Evolutionary conservation across 345 rosid species (phyloP).

Genomic region (Rhodamnia argentea): DNA sequence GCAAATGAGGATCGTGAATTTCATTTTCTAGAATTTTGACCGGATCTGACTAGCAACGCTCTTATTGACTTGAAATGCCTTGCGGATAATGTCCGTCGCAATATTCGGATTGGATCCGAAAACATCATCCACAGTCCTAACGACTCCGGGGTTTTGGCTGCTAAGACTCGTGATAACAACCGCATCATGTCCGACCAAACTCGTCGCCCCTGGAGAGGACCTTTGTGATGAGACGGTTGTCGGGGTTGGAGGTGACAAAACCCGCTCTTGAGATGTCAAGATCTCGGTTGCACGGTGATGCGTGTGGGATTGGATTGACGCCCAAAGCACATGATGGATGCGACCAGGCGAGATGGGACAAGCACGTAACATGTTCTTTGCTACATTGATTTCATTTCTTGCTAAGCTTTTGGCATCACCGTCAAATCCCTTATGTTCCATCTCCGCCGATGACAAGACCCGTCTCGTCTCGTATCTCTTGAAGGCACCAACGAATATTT

Average conservation of each 20-base stretch:
- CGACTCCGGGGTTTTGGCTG: conserved; percentile 12
- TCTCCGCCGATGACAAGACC: not conserved
- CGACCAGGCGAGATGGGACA: not conserved
- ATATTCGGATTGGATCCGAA: conserved; percentile 10
- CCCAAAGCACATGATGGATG: conserved; percentile 2
- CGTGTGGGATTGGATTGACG: conserved; percentile 1
- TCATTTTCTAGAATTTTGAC: not conserved
- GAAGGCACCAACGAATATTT: not conserved
- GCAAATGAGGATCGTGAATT: no score
- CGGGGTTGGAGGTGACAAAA: conserved; percentile 19
- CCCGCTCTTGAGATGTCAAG: conserved; percentile 2
- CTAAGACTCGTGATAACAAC: not conserved
- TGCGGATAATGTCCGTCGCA: conserved; percentile 1
- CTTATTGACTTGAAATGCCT: conserved; percentile 11
- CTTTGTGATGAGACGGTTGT: conserved; percentile 8
- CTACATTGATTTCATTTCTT: not conserved
- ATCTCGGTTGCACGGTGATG: conserved; percentile 9
- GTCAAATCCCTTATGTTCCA: not conserved
- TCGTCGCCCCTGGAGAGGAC: conserved; percentile 2
- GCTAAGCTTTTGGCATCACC: not conserved
- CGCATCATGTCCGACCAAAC: not conserved
- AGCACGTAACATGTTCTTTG: not conserved
- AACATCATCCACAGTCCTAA: conserved; percentile 3
- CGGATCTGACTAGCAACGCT: not conserved
- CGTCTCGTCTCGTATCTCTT: not conserved